A percentile compares a stretch with the other conserved stretches of the same genome.
phyloP scores from a whole-genome alignment of 371 early-diverging fungal species.

The Entomophthora muscae region DNA sequence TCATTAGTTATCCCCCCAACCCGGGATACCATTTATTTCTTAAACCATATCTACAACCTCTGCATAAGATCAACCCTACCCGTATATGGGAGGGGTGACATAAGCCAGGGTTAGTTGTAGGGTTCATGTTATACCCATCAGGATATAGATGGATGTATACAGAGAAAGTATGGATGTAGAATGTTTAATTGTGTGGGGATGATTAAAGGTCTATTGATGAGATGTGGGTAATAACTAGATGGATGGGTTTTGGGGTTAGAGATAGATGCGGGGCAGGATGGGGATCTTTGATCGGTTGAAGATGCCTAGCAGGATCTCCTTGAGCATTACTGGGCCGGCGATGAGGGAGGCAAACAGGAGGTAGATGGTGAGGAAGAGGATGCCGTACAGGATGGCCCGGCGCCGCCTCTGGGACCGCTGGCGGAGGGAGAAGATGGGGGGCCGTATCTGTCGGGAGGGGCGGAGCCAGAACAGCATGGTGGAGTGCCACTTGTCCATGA shows the following conservation, averaged over 20 bases:
- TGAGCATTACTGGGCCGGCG: constrained; percentile 23
- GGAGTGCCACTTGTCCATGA: constrained; percentile 57
- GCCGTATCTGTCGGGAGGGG: constrained; percentile 61
- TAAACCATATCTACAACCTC: too few species aligned
- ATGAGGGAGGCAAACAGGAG: constrained; percentile 33
- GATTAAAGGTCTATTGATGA: too few species aligned
- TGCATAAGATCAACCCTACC: too few species aligned
- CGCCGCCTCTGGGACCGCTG: constrained; percentile 34
- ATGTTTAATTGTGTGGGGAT: too few species aligned
- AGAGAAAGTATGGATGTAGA: too few species aligned
- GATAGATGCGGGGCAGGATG: neutral
- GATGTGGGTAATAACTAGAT: neutral
- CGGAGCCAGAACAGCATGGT: constrained; percentile 72
- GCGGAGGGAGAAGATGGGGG: constrained; percentile 54
- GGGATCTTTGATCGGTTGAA: neutral
- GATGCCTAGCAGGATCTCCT: neutral
- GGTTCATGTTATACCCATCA: too few species aligned
- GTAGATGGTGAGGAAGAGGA: constrained; percentile 42
- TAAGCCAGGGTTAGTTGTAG: too few species aligned
- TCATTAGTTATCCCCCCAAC: too few species aligned
- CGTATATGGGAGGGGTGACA: too few species aligned
- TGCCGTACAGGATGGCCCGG: constrained; percentile 45
- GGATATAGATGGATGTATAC: too few species aligned
- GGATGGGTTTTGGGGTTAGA: too few species aligned
- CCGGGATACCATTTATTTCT: too few species aligned